Evolutionary conservation across 495 filamentous ascomycete genomes (phyloP).

Genomic region (Friedmanniomyces endolithicus): DNA sequence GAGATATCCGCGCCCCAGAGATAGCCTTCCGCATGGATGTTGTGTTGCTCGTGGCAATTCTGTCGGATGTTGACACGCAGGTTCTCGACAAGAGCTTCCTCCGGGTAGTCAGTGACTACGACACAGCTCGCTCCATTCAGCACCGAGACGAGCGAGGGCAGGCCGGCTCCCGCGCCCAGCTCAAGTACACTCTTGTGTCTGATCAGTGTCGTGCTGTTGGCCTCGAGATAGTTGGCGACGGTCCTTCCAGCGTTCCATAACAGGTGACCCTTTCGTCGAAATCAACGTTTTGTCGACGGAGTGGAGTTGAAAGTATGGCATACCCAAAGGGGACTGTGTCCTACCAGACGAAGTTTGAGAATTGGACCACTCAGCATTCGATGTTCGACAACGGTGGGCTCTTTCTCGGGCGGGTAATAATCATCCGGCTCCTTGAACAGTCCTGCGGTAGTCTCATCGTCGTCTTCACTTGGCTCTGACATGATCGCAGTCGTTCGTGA

Average conservation of each 20-base stretch:
- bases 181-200: slow-evolving; percentile 59
- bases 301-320: slow-evolving; percentile 17
- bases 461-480: slow-evolving; percentile 22
- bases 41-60: slow-evolving; percentile 5
- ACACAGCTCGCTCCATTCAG: slow-evolving; percentile 53
- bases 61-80: slow-evolving; percentile 55
- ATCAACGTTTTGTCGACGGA: no score
- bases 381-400: slow-evolving; percentile 56
- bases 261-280: slow-evolving; percentile 59
- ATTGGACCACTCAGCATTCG: slow-evolving; percentile 51
- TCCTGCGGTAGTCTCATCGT: slow-evolving; percentile 37
- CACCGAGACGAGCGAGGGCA: slow-evolving; percentile 67
- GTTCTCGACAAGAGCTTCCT: slow-evolving; percentile 64
- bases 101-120: slow-evolving; percentile 82
- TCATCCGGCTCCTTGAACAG: slow-evolving; percentile 63
- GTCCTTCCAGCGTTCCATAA: slow-evolving; percentile 81
- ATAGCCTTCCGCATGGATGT: slow-evolving; percentile 22
- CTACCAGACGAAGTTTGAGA: slow-evolving; percentile 69
- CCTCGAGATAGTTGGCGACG: slow-evolving; percentile 64
- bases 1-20: slow-evolving; percentile 54
- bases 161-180: slow-evolving; percentile 77
- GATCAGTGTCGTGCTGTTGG: slow-evolving; percentile 43
- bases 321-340: slow-evolving; percentile 82
- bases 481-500: neutral
- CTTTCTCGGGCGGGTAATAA: slow-evolving; percentile 60